These are phyloP conservation scores for Quambalaria eucalypti DNA, from an alignment of 1,284 basidiomycete species.

Conservation along the genomic window DNA sequence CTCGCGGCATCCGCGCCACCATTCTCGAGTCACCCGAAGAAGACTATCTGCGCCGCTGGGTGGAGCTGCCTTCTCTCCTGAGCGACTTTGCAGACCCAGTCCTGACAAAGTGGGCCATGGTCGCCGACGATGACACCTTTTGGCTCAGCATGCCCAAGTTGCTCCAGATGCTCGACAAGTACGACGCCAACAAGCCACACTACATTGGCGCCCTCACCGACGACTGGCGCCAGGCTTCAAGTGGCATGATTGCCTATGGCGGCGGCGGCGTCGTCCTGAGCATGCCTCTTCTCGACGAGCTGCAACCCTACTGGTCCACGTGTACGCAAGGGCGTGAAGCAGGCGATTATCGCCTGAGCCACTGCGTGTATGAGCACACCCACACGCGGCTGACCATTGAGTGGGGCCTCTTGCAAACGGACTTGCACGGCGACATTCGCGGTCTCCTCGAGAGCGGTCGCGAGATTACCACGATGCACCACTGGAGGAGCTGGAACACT, in stretches of 20 bases:
- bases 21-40: conserved; percentile 2
- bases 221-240: conserved; percentile 1
- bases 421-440: conserved; percentile 2
- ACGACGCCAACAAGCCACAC: background rate
- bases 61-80: conserved; percentile 1
- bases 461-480: conserved; percentile 2
- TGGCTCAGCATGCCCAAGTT: background rate
- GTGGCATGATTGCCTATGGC: conserved; percentile 4
- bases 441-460: conserved; percentile 5
- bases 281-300: conserved; percentile 1
- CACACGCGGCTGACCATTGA: conserved; percentile 3
- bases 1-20: background rate
- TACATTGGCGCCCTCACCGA: conserved; percentile 5
- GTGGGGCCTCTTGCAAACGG: background rate
- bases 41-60: conserved; percentile 1
- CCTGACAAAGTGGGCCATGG: background rate
- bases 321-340: background rate
- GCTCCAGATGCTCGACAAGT: conserved; percentile 1
- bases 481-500: conserved; percentile 2
- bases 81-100: conserved; percentile 1
- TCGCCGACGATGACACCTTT: conserved; percentile 7
- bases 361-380: conserved; percentile 8
- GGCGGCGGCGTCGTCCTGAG: conserved; percentile 4
- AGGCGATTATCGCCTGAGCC: conserved; percentile 2
- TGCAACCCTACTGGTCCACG: background rate